These are phyloP conservation scores for Eucalyptus microcorys DNA, from an alignment of 345 rosid species.

Conservation along the genomic window DNA sequence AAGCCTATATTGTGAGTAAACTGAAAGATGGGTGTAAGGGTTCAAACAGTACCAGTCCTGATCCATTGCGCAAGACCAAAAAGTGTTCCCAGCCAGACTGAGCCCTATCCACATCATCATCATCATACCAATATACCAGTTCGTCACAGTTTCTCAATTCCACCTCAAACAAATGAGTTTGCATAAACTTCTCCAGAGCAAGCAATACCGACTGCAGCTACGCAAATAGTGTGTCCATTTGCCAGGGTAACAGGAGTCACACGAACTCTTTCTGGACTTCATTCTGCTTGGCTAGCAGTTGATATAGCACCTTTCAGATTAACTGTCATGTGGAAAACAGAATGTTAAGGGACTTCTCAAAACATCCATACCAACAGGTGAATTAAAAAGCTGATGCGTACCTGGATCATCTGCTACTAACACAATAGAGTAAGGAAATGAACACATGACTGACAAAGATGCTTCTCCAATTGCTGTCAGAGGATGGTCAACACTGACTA, in stretches of 20 bases:
- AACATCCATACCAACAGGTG: background rate
- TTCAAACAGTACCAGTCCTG: slow-evolving; percentile 48
- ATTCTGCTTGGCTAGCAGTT: slow-evolving; percentile 45
- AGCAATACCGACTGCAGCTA: slow-evolving; percentile 69
- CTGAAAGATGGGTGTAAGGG: background rate
- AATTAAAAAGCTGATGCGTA: background rate
- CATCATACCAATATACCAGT: slow-evolving; percentile 61
- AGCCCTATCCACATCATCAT: slow-evolving; percentile 25
- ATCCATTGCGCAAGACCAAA: slow-evolving; percentile 54
- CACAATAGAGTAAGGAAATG: slow-evolving; percentile 60
- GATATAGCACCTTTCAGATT: slow-evolving; percentile 47
- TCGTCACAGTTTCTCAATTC: slow-evolving; percentile 56
- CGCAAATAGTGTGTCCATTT: slow-evolving; percentile 66
- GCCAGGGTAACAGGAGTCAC: slow-evolving; percentile 60
- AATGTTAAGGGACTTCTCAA: background rate
- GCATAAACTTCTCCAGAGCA: slow-evolving; percentile 64
- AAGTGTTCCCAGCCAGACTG: slow-evolving; percentile 72
- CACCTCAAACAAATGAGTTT: slow-evolving; percentile 65
- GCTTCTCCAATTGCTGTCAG: slow-evolving; percentile 60
- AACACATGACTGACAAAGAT: slow-evolving; percentile 40
- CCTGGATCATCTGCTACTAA: slow-evolving; percentile 81
- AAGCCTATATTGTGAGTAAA: background rate
- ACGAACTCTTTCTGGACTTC: slow-evolving; percentile 35
- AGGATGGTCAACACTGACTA: slow-evolving; percentile 69
- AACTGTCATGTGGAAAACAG: slow-evolving; percentile 16